Evolutionary conservation across 176 grass and related monocot genomes (phyloP).

Genomic region (Musa beccarii): DNA sequence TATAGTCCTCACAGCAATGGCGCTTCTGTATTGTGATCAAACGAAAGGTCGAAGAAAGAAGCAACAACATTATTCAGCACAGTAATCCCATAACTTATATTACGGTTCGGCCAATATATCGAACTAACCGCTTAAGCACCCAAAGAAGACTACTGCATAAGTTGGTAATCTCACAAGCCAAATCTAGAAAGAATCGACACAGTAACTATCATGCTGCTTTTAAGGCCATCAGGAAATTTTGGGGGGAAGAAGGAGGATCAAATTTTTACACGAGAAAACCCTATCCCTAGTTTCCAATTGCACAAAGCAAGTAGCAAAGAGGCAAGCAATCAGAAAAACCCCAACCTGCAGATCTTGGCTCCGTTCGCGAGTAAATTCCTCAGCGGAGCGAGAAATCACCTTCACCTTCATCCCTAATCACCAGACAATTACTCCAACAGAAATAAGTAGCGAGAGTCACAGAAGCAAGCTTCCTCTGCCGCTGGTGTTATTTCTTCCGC

Average conservation of each 20-base stretch:
- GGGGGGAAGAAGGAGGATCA: neutral
- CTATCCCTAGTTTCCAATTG: neutral
- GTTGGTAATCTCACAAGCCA: too few relatives aligned
- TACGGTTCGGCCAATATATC: too few relatives aligned
- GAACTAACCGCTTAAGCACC: too few relatives aligned
- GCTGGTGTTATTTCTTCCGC: too few relatives aligned
- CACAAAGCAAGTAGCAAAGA: neutral
- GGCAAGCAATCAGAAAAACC: neutral
- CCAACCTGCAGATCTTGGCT: slow-evolving; percentile 85
- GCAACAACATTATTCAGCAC: neutral
- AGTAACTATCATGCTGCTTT: neutral
- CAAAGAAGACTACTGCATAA: too few relatives aligned
- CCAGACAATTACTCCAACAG: neutral
- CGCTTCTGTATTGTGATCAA: too few relatives aligned
- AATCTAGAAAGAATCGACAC: neutral
- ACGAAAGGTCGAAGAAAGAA: neutral
- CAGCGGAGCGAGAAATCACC: slow-evolving; percentile 74
- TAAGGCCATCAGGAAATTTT: neutral
- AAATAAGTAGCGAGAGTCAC: too few relatives aligned
- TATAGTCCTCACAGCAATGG: neutral
- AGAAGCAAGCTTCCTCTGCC: too few relatives aligned
- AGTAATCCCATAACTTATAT: neutral
- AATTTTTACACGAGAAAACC: neutral
- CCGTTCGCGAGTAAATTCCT: slow-evolving; percentile 86
- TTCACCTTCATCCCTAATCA: slow-evolving; percentile 68